Evolutionary conservation across 2,329 filamentous ascomycete genomes (phyloP).

Genomic region (Colletotrichum horii): DNA sequence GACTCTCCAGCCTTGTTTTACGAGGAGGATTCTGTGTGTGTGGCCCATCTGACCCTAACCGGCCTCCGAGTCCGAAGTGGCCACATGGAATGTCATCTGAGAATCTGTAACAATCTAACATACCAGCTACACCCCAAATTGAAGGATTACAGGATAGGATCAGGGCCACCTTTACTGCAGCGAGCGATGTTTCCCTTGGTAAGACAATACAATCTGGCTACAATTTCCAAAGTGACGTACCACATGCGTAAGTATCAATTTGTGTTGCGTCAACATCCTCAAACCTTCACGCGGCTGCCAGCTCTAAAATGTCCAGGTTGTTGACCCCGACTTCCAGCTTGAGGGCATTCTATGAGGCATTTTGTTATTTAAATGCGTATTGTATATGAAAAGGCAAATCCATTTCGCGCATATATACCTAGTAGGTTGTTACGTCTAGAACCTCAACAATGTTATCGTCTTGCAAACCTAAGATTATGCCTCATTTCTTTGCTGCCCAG

Average conservation of each 20-base stretch:
- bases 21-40: background rate
- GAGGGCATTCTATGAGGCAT: too few species aligned
- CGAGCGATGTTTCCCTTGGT: background rate
- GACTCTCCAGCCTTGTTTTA: background rate
- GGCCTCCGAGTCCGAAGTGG: background rate
- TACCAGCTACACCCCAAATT: background rate
- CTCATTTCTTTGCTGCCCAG: conserved; percentile 23
- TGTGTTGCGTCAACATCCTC: background rate
- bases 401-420: too few species aligned
- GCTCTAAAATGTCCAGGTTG: background rate
- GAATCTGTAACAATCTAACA: background rate
- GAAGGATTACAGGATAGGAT: background rate
- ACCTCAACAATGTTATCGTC: too few species aligned
- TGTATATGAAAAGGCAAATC: too few species aligned
- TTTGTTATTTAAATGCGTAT: too few species aligned
- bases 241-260: background rate
- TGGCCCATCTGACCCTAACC: background rate
- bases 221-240: background rate
- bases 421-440: too few species aligned
- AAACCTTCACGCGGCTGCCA: background rate
- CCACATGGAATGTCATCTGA: background rate
- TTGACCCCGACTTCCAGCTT: background rate
- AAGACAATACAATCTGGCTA: background rate
- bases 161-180: background rate
- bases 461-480: too few species aligned